phyloP scores from a whole-genome alignment of 2,329 filamentous ascomycete genomes.

The Claviceps monticola region DNA sequence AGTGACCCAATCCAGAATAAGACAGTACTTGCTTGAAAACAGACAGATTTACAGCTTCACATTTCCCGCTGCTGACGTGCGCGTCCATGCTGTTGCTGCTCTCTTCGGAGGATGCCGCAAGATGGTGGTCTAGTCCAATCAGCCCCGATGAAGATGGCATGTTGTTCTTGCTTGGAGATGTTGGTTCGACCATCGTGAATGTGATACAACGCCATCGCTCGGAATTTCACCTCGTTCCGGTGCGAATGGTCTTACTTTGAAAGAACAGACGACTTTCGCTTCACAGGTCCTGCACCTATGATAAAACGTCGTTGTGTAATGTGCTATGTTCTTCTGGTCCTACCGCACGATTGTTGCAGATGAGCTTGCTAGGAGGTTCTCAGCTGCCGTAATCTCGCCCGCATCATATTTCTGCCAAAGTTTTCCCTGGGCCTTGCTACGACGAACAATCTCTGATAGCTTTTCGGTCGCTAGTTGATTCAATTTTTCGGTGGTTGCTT shows the following conservation, averaged over 20 bases:
- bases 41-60: background rate
- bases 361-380: conserved; percentile 48
- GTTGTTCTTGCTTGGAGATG: background rate
- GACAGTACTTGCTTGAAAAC: background rate
- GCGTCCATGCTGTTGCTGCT: background rate
- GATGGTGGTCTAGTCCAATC: background rate
- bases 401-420: conserved; percentile 62
- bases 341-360: conserved; percentile 30
- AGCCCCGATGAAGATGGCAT: background rate
- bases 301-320: background rate
- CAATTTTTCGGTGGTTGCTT: conserved; percentile 49
- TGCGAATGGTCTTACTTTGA: background rate
- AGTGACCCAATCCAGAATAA: background rate
- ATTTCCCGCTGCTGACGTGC: conserved; percentile 1
- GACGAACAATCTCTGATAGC: conserved; percentile 61
- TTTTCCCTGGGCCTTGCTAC: conserved; percentile 42
- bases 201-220: background rate
- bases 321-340: conserved; percentile 2
- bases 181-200: background rate
- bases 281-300: background rate
- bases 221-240: background rate
- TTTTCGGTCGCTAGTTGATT: conserved; percentile 61
- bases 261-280: background rate
- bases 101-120: background rate
- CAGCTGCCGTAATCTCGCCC: conserved; percentile 57